Evolutionary conservation across 2,329 filamentous ascomycete genomes (phyloP).

Genomic region (Neopestalotiopsis clavispora): DNA sequence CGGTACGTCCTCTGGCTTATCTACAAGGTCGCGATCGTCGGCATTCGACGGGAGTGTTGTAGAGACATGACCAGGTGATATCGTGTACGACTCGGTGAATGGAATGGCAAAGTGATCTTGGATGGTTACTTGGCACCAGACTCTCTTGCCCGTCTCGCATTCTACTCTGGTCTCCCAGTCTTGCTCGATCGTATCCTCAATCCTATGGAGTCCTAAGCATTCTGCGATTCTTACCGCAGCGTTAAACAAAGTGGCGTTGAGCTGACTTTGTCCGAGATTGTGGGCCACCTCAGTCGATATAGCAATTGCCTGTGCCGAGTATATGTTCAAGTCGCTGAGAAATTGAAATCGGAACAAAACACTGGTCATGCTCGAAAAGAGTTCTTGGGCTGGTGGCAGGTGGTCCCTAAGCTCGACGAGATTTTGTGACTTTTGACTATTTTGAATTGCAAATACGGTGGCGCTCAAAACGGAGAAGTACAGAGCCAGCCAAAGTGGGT

Average conservation of each 20-base stretch:
- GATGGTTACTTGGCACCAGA: constrained; percentile 9
- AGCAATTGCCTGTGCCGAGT: not conserved
- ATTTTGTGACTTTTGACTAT: constrained; percentile 6
- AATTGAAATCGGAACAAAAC: not conserved
- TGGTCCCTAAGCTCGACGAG: not conserved
- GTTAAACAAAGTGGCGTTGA: constrained; percentile 12
- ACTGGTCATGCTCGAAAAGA: not conserved
- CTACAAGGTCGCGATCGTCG: not conserved
- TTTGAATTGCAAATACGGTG: constrained; percentile 10
- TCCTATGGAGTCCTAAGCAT: not conserved
- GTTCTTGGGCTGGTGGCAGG: not conserved
- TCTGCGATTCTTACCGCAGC: constrained; percentile 4
- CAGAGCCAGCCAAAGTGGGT: constrained; percentile 4
- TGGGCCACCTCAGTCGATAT: constrained; percentile 7
- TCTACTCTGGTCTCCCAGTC: not conserved
- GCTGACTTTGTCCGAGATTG: constrained; percentile 9
- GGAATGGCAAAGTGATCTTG: constrained; percentile 8
- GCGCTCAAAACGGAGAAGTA: constrained; percentile 5
- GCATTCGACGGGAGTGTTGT: not conserved
- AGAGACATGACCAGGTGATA: constrained; percentile 1
- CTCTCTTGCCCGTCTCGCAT: not conserved
- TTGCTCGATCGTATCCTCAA: not conserved
- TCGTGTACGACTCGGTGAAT: constrained; percentile 3
- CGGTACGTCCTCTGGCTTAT: not conserved
- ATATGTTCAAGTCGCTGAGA: not conserved